These are phyloP conservation scores for Xylaria sp. DNA, from an alignment of 2,329 filamentous ascomycete species.

Conservation along the genomic window DNA sequence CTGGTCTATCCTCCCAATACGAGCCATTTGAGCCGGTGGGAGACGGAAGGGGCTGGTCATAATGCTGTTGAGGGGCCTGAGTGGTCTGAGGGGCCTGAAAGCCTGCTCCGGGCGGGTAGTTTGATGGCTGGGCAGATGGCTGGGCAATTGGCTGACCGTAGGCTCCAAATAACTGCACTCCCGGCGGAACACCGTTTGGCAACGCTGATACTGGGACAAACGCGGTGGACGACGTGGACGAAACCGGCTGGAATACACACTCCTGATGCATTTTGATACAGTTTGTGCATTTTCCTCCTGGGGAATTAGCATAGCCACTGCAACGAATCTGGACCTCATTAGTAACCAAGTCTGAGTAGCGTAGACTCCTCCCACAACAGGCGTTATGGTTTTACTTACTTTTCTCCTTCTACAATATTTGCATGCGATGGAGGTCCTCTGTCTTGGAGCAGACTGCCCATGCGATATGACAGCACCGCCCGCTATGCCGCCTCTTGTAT, in stretches of 20 bases:
- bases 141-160: constrained; percentile 60
- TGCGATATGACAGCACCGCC: constrained; percentile 44
- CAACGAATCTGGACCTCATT: constrained; percentile 58
- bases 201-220: constrained; percentile 65
- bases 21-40: constrained; percentile 45
- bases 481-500: constrained; percentile 42
- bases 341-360: constrained; percentile 23
- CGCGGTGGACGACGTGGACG: constrained; percentile 59
- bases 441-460: constrained; percentile 60
- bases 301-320: constrained; percentile 64
- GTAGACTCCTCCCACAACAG: not conserved
- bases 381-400: constrained; percentile 46
- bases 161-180: constrained; percentile 61
- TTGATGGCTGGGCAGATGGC: constrained; percentile 37
- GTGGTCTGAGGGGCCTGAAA: constrained; percentile 26
- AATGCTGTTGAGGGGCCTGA: constrained; percentile 31
- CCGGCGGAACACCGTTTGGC: constrained; percentile 62
- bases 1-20: constrained; percentile 46
- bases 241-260: constrained; percentile 66
- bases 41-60: constrained; percentile 44
- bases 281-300: constrained; percentile 65
- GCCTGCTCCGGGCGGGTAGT: constrained; percentile 30
- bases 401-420: constrained; percentile 67
- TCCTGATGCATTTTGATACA: constrained; percentile 67
- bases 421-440: constrained; percentile 65